These are phyloP conservation scores for Cinchona pubescens DNA, from an alignment of 257 asterid species.

Conservation along the genomic window DNA sequence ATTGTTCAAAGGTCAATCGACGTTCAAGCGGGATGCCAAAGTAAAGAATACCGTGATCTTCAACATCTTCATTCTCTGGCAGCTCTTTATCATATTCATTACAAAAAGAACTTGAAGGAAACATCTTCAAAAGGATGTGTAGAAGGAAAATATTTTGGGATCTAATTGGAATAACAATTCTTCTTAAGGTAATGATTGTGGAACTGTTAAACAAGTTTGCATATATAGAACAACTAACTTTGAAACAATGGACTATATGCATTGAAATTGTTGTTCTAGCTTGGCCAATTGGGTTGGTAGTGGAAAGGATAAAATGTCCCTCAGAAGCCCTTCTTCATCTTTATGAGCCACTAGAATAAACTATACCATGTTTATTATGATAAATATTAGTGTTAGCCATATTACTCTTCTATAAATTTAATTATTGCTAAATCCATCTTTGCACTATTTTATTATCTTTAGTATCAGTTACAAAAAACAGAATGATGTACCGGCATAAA, in stretches of 20 bases:
- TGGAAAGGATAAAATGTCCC: conserved; percentile 12
- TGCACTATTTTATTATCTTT: too few species aligned
- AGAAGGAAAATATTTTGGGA: conserved; percentile 22
- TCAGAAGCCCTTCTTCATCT: conserved; percentile 4
- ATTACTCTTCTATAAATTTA: too few species aligned
- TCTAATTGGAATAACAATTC: conserved; percentile 9
- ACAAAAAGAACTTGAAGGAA: conserved; percentile 50
- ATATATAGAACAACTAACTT: conserved; percentile 23
- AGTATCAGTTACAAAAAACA: neutral
- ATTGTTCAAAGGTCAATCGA: conserved; percentile 48
- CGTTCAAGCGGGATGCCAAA: conserved; percentile 28
- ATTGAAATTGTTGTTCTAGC: conserved; percentile 18
- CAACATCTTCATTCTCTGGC: conserved; percentile 65
- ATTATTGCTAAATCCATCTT: neutral
- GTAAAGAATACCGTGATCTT: conserved; percentile 54
- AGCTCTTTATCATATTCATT: too few species aligned
- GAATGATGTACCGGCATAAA: neutral
- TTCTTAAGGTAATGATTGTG: conserved; percentile 27
- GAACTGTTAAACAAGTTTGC: too few species aligned
- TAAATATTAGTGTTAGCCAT: neutral
- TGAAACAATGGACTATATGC: conserved; percentile 32
- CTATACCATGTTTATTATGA: neutral
- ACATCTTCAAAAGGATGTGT: conserved; percentile 44
- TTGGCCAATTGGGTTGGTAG: conserved; percentile 29
- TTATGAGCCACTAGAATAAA: neutral